A percentile compares a stretch with the other conserved stretches of the same genome.
phyloP scores from a whole-genome alignment of 768 basidiomycete species.

The Lentinula boryana region DNA sequence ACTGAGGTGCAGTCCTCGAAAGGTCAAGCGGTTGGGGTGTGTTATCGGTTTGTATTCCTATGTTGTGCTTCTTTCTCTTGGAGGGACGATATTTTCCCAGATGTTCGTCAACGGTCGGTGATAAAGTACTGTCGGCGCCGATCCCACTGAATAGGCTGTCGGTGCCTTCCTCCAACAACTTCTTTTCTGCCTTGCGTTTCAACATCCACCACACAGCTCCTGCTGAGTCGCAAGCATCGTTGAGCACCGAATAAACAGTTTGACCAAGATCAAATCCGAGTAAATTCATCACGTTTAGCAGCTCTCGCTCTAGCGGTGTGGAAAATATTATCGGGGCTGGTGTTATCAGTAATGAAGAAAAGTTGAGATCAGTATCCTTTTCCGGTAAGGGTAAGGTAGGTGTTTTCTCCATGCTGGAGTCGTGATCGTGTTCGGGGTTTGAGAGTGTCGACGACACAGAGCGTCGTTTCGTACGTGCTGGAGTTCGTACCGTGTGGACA shows the following conservation, averaged over 20 bases:
- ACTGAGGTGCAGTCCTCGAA: slow-evolving; percentile 45
- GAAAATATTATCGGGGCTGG: slow-evolving; percentile 84
- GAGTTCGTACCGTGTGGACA: slow-evolving; percentile 71
- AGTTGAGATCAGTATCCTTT: slow-evolving; percentile 38
- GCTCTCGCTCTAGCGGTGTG: slow-evolving; percentile 70
- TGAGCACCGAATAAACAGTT: slow-evolving; percentile 88
- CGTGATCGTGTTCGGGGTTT: slow-evolving; percentile 29
- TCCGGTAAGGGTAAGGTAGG: slow-evolving; percentile 30
- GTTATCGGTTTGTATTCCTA: slow-evolving; percentile 14
- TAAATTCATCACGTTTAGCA: slow-evolving; percentile 66
- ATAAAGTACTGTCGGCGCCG: slow-evolving; percentile 7
- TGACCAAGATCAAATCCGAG: slow-evolving; percentile 93
- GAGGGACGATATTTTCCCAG: slow-evolving; percentile 15
- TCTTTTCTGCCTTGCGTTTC: slow-evolving; percentile 69
- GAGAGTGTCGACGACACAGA: slow-evolving; percentile 88
- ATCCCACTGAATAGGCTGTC: slow-evolving; percentile 2
- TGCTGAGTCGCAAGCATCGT: slow-evolving; percentile 87
- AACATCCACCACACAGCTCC: slow-evolving; percentile 98
- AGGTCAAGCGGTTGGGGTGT: slow-evolving; percentile 27
- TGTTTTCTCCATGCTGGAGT: slow-evolving; percentile 45
- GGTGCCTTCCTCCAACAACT: slow-evolving; percentile 29
- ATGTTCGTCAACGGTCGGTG: slow-evolving; percentile 12
- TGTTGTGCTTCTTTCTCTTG: slow-evolving; percentile 16
- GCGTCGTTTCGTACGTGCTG: slow-evolving; percentile 91
- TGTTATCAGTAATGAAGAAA: slow-evolving; percentile 54